Percentiles rank a stretch among this genome's conserved stretches.
phyloP scores from a whole-genome alignment of 257 asterid genomes.

The Cordia subcordata region DNA sequence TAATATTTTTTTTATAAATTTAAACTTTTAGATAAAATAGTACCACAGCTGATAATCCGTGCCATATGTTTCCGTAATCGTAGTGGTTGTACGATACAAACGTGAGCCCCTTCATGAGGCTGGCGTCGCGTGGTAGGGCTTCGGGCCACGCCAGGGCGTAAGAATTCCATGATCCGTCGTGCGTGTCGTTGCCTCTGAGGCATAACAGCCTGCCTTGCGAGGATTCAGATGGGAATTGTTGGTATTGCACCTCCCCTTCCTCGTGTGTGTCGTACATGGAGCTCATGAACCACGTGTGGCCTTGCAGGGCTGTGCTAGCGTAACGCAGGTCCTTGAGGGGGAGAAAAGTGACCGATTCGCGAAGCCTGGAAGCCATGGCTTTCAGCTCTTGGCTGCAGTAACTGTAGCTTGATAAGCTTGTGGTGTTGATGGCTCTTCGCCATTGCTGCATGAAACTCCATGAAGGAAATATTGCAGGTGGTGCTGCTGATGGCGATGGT shows the following conservation, averaged over 20 bases:
- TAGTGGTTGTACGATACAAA: conserved; percentile 61
- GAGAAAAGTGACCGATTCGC: conserved; percentile 51
- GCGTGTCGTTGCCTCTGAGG: conserved; percentile 49
- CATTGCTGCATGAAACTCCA: conserved; percentile 35
- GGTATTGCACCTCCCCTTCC: conserved; percentile 56
- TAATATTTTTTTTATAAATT: too few species aligned
- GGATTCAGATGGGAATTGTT: conserved; percentile 41
- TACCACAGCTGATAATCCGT: conserved; percentile 60
- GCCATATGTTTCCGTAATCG: conserved; percentile 70
- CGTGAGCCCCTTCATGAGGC: conserved; percentile 40
- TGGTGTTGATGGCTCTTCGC: conserved; percentile 26
- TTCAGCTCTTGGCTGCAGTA: conserved; percentile 19
- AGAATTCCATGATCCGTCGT: conserved; percentile 69
- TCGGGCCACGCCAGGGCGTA: conserved; percentile 69
- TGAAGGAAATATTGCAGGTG: conserved; percentile 9
- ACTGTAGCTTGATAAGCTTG: conserved; percentile 6
- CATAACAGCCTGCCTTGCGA: conserved; percentile 55
- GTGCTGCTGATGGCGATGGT: conserved; percentile 7
- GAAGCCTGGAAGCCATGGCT: conserved; percentile 29
- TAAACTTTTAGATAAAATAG: too few species aligned
- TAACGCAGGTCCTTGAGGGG: conserved; percentile 64
- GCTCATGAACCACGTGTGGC: conserved; percentile 94
- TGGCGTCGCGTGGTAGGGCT: conserved; percentile 44
- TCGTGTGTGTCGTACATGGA: conserved; percentile 47
- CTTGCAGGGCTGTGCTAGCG: conserved; percentile 37